Percentiles rank a stretch among this genome's conserved stretches.
phyloP scores from a whole-genome alignment of 768 basidiomycete genomes.

The Grammothele lineata region DNA sequence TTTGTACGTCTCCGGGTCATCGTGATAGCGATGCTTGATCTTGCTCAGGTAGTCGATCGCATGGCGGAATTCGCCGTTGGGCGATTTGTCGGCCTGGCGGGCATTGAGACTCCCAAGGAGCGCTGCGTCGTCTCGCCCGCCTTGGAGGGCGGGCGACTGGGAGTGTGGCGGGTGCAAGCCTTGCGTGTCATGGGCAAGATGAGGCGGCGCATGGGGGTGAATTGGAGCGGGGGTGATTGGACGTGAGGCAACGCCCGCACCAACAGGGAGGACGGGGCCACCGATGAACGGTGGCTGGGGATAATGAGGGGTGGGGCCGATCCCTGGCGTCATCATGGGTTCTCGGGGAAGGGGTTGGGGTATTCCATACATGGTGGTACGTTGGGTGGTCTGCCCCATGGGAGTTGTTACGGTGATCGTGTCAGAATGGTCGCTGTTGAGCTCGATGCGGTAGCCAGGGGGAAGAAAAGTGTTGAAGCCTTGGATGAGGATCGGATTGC shows the following conservation, averaged over 20 bases:
- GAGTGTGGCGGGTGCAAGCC: slow-evolving; percentile 27
- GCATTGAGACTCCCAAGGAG: slow-evolving; percentile 53
- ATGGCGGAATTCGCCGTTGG: slow-evolving; percentile 74
- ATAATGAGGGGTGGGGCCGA: slow-evolving; percentile 12
- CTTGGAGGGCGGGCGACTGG: slow-evolving; percentile 37
- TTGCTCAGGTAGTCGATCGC: slow-evolving; percentile 98
- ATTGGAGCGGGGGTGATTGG: slow-evolving; percentile 44
- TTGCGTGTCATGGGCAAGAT: slow-evolving; percentile 10
- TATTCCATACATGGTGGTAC: slow-evolving; percentile 39
- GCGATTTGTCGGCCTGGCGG: slow-evolving; percentile 16
- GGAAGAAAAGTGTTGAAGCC: slow-evolving; percentile 98
- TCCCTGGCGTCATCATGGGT: slow-evolving; percentile 19
- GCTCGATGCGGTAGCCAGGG: slow-evolving; percentile 89
- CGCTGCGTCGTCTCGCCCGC: slow-evolving; percentile 35
- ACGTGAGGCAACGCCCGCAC: slow-evolving; percentile 43
- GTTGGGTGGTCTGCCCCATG: slow-evolving; percentile 65
- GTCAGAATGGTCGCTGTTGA: slow-evolving; percentile 69
- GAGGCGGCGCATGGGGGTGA: slow-evolving; percentile 26
- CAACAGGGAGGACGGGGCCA: slow-evolving; percentile 26
- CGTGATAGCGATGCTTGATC: slow-evolving; percentile 88
- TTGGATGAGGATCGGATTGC: slow-evolving; percentile 86
- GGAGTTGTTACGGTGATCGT: slow-evolving; percentile 83
- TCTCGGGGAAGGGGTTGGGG: slow-evolving; percentile 27
- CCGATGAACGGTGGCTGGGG: slow-evolving; percentile 17
- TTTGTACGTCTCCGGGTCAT: slow-evolving; percentile 91